These are phyloP conservation scores for Triadica sebifera DNA, from an alignment of 345 rosid species.

Conservation along the genomic window DNA sequence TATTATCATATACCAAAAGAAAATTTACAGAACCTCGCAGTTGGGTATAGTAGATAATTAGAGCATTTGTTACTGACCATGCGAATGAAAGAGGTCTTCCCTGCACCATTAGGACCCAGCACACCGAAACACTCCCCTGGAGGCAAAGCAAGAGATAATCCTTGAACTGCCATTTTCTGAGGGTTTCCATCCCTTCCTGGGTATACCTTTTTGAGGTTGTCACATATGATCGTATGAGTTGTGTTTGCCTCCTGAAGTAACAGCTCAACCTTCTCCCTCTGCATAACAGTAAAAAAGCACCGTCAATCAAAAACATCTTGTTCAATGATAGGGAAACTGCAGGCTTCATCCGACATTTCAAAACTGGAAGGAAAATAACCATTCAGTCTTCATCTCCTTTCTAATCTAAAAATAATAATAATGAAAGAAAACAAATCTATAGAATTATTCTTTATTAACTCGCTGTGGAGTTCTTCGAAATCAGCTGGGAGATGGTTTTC, in stretches of 20 bases:
- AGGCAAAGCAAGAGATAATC: constrained; percentile 84
- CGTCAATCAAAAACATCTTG: background rate
- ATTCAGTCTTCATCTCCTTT: background rate
- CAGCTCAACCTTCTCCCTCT: constrained; percentile 75
- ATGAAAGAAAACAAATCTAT: no score
- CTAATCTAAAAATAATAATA: no score
- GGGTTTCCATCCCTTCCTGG: constrained; percentile 92
- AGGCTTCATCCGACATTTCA: background rate
- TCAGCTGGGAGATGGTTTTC: no score
- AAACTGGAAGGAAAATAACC: background rate
- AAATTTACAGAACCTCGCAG: background rate
- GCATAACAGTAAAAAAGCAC: constrained; percentile 13
- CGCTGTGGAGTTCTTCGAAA: no score
- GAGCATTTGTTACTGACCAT: constrained; percentile 54
- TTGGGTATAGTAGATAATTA: background rate
- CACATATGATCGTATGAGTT: constrained; percentile 57
- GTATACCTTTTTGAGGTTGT: constrained; percentile 69
- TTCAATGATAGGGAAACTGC: background rate
- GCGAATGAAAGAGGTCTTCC: constrained; percentile 86
- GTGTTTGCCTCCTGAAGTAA: constrained; percentile 51
- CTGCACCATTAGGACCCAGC: constrained; percentile 98
- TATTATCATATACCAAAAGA: background rate
- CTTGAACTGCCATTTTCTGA: constrained; percentile 74
- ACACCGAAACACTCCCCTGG: constrained; percentile 93
- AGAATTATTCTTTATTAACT: no score